Evolutionary conservation across 352 stramenopile species (phyloP), one percentile per base, ranked within the genome.

Genomic region (Globisporangium yorkense): DNA sequence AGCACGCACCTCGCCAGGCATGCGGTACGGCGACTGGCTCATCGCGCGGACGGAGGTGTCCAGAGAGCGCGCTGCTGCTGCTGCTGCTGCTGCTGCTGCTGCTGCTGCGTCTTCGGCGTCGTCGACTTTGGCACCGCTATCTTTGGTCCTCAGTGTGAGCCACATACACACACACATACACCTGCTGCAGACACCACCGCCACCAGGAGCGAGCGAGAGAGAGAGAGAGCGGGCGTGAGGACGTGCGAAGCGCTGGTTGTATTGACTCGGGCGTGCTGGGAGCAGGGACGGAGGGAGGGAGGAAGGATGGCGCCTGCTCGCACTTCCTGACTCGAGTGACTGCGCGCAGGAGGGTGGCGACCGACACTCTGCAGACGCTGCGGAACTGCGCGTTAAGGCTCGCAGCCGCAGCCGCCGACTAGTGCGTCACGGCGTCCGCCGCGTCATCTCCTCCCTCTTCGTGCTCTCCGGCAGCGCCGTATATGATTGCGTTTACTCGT

Each of bases 401-500:
- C 49, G 15, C 49, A 54, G 49, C 31, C 12, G 24, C 33, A 47
- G 41, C 4, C 41, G n/a, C 41, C 41, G 21, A 2, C 41, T 47
- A 16, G 16, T 47, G 40, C 33, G 33, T 10, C 33, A 37, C 33
- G 33, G 6, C 33, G 33, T 37, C 33, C 33, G 1, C 16, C 10
- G 40, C 21, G 7, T 20, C 2, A 7, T 29, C 49, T 47, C 16
- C 18, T 12, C n/a, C 39, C 52, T 18, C 9, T 49, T 16, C 18
- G n/a, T 21, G 15, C 13, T 3, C 12, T 56, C 15, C 33, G 21
- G 24, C 20, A 20, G 51, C 48, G 7, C 29, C 43, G 15, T 53
- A 54, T 61, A 33, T 49, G 20, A n/a, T 55, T n/a, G 33, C 33
- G 46, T 54, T 63, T 77, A 77, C 20, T 79, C 67, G 41, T 72